These are phyloP conservation scores for Colletotrichum tropicicola DNA, from an alignment of 2,329 filamentous ascomycete species.

Conservation along the genomic window DNA sequence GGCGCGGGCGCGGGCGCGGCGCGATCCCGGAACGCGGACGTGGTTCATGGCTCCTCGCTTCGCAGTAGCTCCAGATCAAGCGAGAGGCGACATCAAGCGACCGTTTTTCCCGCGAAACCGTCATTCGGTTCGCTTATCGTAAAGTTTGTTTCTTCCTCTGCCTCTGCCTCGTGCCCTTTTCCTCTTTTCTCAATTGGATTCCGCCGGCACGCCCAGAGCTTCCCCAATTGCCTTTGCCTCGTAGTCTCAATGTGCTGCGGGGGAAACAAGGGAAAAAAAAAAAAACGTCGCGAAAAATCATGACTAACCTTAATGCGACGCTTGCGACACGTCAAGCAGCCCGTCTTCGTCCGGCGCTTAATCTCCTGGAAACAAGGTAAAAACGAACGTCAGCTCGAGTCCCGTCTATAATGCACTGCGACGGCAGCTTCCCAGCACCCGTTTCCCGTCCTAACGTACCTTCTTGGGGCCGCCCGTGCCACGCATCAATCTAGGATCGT, in stretches of 20 bases:
- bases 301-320: conserved; percentile 68
- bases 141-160: conserved; percentile 28
- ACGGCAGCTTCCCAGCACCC: not conserved
- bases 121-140: conserved; percentile 30
- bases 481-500: conserved; percentile 57
- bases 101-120: conserved; percentile 24
- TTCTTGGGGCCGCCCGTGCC: conserved; percentile 64
- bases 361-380: conserved; percentile 59
- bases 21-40: conserved; percentile 21
- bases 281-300: conserved; percentile 35
- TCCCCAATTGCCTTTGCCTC: not conserved
- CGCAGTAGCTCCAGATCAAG: conserved; percentile 45
- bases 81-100: conserved; percentile 43
- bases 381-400: conserved; percentile 8
- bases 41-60: conserved; percentile 40
- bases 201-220: not conserved
- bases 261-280: not conserved
- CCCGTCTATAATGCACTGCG: not conserved
- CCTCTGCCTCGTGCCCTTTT: conserved; percentile 3
- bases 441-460: conserved; percentile 47
- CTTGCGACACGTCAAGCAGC: conserved; percentile 70
- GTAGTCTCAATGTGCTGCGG: not conserved
- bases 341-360: conserved; percentile 70
- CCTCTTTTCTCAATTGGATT: conserved; percentile 5
- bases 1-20: conserved; percentile 1